phyloP scores from a whole-genome alignment of 441 rosid species.

The Euphorbia corollata region DNA sequence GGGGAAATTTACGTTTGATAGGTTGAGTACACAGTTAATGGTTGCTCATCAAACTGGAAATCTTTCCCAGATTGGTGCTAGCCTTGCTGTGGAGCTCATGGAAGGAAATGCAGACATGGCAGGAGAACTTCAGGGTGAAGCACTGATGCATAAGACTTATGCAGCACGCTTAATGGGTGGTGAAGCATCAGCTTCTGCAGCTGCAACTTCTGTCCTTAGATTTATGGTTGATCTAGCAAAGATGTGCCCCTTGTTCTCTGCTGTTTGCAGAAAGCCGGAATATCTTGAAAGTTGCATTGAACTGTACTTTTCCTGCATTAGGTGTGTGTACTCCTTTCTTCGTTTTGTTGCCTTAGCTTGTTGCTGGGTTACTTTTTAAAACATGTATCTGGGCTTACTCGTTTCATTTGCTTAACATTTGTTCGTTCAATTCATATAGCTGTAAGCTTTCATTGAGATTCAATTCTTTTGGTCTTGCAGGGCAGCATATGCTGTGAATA shows the following conservation, averaged over 20 bases:
- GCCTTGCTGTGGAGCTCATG: conserved; percentile 90
- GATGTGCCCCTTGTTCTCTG: conserved; percentile 93
- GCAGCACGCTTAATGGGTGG: conserved; percentile 99
- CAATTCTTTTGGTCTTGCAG: conserved; percentile 35
- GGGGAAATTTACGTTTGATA: conserved; percentile 95
- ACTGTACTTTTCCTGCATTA: conserved; percentile 92
- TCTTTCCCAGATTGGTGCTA: conserved; percentile 82
- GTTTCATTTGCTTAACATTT: not conserved
- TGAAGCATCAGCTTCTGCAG: conserved; percentile 99
- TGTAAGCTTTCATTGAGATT: not conserved
- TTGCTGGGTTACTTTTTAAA: not conserved
- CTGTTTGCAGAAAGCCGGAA: conserved; percentile 89
- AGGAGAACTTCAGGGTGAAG: conserved; percentile 99
- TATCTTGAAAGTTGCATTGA: conserved; percentile 92
- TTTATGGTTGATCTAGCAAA: conserved; percentile 99
- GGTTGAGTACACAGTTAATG: conserved; percentile 82
- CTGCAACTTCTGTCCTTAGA: conserved; percentile 96
- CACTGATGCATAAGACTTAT: conserved; percentile 99
- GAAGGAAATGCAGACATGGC: conserved; percentile 88
- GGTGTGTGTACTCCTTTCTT: conserved; percentile 51
- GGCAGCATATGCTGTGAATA: conserved; percentile 85
- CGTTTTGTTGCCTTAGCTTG: conserved; percentile 12
- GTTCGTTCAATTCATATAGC: not conserved
- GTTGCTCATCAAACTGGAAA: conserved; percentile 87
- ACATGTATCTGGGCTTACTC: not conserved